Evolutionary conservation across 257 asterid genomes (phyloP).

Genomic region (Nicotiana knightiana): DNA sequence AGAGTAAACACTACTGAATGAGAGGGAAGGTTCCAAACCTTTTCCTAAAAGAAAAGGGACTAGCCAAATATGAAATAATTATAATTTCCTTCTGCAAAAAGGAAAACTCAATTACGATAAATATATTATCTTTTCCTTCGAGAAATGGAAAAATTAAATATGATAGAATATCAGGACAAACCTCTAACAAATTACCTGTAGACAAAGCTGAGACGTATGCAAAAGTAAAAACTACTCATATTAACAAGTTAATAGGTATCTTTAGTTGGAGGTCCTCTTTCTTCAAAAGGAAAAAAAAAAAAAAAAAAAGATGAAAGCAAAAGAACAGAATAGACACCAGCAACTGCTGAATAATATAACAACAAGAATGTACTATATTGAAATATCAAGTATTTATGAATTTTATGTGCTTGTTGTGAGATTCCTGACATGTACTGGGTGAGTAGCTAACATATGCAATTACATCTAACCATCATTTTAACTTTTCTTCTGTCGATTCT

Average conservation of each 20-base stretch:
- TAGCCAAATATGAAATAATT: too few relatives aligned
- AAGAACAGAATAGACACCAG: neutral
- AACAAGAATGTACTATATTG: neutral
- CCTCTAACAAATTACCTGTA: too few relatives aligned
- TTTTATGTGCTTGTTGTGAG: neutral
- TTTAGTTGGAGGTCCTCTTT: neutral
- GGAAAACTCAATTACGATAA: too few relatives aligned
- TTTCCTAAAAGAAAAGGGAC: too few relatives aligned
- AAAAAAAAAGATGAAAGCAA: neutral
- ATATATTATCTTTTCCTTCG: too few relatives aligned
- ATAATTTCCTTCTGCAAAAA: too few relatives aligned
- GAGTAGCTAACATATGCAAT: neutral
- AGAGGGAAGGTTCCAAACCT: too few relatives aligned
- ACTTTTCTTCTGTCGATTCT: conserved; percentile 4
- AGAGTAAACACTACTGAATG: too few relatives aligned
- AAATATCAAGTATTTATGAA: neutral
- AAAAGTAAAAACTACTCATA: neutral
- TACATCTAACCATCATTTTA: neutral
- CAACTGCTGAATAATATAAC: neutral
- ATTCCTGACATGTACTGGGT: conserved; percentile 1
- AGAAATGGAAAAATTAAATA: too few relatives aligned
- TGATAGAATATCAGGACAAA: too few relatives aligned
- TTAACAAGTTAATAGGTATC: neutral
- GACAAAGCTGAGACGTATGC: neutral
- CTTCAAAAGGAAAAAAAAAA: neutral